A percentile compares a stretch with the other conserved stretches of the same genome.
Conservation (phyloP, 306 rosid species). For the Morella rubra region DNA sequence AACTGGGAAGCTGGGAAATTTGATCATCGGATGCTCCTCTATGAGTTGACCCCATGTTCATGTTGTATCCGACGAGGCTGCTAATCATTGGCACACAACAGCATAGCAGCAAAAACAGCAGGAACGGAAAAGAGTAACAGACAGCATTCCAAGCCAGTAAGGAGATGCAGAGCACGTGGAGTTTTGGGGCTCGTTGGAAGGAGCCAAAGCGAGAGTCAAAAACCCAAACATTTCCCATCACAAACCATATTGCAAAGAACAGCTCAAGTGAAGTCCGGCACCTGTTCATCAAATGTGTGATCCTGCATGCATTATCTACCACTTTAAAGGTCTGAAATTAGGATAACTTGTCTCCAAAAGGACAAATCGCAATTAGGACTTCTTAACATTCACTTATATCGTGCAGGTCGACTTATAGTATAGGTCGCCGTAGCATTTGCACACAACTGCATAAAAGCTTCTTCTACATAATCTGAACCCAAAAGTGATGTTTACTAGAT, state of each 20-base stretch:
- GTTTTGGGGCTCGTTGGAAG: conserved; percentile 72
- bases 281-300: conserved; percentile 67
- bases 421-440: too few relatives aligned
- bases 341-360: too few relatives aligned
- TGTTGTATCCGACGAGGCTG: conserved; percentile 84
- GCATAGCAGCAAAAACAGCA: conserved; percentile 74
- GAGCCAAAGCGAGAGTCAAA: conserved; percentile 85
- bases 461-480: too few relatives aligned
- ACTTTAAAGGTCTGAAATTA: too few relatives aligned
- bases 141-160: conserved; percentile 92
- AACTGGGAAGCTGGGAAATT: conserved; percentile 70
- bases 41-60: conserved; percentile 70
- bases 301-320: conserved; percentile 47
- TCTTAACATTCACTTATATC: too few relatives aligned
- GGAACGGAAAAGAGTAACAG: conserved; percentile 93
- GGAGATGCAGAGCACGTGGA: conserved; percentile 73
- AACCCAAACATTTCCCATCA: conserved; percentile 97
- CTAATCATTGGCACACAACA: conserved; percentile 87
- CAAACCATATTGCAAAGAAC: conserved; percentile 97
- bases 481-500: too few relatives aligned
- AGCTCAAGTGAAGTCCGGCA: conserved; percentile 81
- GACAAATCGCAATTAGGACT: too few relatives aligned
- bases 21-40: conserved; percentile 87
- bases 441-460: too few relatives aligned
- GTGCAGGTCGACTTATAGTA: too few relatives aligned